Conservation (phyloP, 1,284 basidiomycete species). For the Malassezia sp. region DNA sequence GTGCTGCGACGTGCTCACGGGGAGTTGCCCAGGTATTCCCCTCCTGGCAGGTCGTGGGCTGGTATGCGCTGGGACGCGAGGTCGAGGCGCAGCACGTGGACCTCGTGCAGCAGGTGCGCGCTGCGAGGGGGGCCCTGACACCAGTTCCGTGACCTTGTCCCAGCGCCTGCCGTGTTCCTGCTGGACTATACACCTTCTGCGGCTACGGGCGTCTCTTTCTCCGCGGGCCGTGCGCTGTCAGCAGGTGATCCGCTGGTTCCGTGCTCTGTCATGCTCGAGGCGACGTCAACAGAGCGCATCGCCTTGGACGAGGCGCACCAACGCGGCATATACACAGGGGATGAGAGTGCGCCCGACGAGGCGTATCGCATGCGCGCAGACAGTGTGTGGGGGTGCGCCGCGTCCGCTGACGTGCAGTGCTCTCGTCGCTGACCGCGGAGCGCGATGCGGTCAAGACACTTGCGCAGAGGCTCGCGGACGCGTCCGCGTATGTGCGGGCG, state of each 20-base stretch:
- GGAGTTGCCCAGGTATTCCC: slow-evolving; percentile 13
- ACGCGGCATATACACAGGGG: neutral
- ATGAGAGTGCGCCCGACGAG: neutral
- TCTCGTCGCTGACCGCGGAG: slow-evolving; percentile 75
- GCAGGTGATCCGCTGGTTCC: no score
- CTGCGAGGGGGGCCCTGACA: no score
- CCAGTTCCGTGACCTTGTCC: no score
- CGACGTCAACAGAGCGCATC: slow-evolving; percentile 53
- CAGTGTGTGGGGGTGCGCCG: no score
- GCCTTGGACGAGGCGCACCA: slow-evolving; percentile 43
- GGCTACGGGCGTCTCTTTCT: no score
- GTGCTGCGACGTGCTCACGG: neutral
- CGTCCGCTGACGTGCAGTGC: slow-evolving; percentile 53
- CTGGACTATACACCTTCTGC: no score
- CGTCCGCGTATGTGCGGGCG: slow-evolving; percentile 58
- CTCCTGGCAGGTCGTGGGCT: slow-evolving; percentile 3
- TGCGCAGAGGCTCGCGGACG: slow-evolving; percentile 67
- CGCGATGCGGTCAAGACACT: slow-evolving; percentile 87
- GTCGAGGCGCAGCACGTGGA: neutral
- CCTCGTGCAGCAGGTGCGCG: neutral
- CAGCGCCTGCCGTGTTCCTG: no score
- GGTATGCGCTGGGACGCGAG: slow-evolving; percentile 1
- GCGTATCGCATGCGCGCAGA: no score
- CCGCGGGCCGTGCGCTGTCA: no score
- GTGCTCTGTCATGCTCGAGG: neutral